Evolutionary conservation across 495 filamentous ascomycete genomes (phyloP).

Genomic region (Sphaerosporella brunnea): DNA sequence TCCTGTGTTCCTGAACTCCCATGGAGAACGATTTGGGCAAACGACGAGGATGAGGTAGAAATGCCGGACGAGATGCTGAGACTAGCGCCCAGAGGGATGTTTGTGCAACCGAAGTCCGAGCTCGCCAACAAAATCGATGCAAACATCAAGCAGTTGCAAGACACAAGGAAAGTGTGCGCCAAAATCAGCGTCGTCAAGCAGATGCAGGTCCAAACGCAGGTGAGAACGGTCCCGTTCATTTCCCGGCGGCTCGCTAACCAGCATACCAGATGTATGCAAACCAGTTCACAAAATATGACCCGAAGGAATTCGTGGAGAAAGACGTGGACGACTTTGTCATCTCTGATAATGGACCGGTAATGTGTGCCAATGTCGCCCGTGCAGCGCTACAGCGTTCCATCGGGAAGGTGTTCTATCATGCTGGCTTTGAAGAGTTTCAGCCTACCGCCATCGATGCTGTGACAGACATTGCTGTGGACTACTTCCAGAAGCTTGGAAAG

Average conservation of each 20-base stretch:
- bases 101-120: conserved; percentile 56
- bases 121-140: conserved; percentile 66
- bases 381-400: conserved; percentile 76
- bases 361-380: conserved; percentile 60
- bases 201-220: conserved; percentile 96
- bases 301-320: conserved; percentile 70
- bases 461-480: conserved; percentile 79
- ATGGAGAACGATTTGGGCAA: conserved; percentile 59
- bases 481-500: conserved; percentile 63
- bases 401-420: conserved; percentile 87
- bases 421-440: conserved; percentile 94
- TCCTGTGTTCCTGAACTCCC: conserved; percentile 71
- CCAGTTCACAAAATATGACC: conserved; percentile 94
- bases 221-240: no score
- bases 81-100: conserved; percentile 54
- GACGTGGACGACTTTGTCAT: conserved; percentile 73
- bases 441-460: conserved; percentile 79
- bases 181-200: conserved; percentile 97
- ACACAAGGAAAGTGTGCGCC: conserved; percentile 84
- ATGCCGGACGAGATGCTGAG: conserved; percentile 55
- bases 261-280: conserved; percentile 96
- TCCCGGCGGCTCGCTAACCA: no score
- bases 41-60: conserved; percentile 80
- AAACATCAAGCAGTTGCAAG: conserved; percentile 91
- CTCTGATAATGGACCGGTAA: conserved; percentile 71